phyloP scores from a whole-genome alignment of 305 asterid species.

The Plantago lanceolata region DNA sequence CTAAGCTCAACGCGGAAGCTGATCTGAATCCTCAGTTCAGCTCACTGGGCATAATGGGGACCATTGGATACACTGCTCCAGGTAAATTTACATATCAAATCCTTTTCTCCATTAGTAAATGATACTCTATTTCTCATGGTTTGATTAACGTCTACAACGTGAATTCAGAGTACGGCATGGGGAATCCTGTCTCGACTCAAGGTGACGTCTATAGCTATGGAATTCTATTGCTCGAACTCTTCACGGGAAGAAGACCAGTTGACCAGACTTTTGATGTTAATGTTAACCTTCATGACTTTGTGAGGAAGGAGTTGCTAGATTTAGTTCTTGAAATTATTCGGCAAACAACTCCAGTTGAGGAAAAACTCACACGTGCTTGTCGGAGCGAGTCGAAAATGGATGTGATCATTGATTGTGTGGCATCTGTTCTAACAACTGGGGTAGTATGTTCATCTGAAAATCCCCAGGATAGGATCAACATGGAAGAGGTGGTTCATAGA shows the following conservation, averaged over 20 bases:
- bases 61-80: slow-evolving; percentile 73
- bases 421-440: slow-evolving; percentile 1
- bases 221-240: slow-evolving; percentile 48
- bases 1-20: slow-evolving; percentile 22
- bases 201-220: slow-evolving; percentile 65
- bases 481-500: neutral
- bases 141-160: neutral
- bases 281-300: slow-evolving; percentile 3
- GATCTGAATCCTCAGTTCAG: slow-evolving; percentile 32
- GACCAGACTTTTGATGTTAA: slow-evolving; percentile 31
- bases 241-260: slow-evolving; percentile 50
- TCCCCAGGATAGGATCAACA: neutral
- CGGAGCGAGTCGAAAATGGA: neutral
- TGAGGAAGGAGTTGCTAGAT: neutral
- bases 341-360: neutral
- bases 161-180: slow-evolving; percentile 54
- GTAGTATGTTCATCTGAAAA: slow-evolving; percentile 4
- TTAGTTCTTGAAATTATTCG: slow-evolving; percentile 2
- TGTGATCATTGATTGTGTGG: neutral
- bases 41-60: slow-evolving; percentile 44
- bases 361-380: neutral
- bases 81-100: slow-evolving; percentile 30
- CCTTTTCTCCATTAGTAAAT: neutral
- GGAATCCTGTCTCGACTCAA: slow-evolving; percentile 40
- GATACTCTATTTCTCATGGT: neutral